Evolutionary conservation across 2,329 filamentous ascomycete species (phyloP).

Genomic region (Penicillium sp.): DNA sequence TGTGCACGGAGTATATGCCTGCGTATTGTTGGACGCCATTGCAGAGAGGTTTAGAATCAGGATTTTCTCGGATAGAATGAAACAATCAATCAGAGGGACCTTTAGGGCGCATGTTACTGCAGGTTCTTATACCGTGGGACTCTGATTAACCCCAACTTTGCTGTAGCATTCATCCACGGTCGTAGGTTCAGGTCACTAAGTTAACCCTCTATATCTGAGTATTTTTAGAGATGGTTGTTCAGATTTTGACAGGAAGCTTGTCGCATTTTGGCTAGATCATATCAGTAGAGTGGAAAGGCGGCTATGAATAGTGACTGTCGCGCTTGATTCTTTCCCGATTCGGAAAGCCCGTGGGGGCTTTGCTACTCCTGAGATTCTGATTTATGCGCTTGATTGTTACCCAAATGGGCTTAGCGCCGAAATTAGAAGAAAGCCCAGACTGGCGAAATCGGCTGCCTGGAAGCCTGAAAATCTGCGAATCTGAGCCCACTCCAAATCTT

Average conservation of each 20-base stretch:
- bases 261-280: neutral
- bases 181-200: neutral
- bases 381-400: neutral
- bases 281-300: neutral
- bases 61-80: neutral
- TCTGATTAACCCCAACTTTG: no score
- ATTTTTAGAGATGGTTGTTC: no score
- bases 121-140: neutral
- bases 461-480: neutral
- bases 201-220: neutral
- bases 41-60: neutral
- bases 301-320: neutral
- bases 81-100: no score
- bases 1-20: neutral
- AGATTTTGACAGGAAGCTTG: no score
- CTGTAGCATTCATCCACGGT: neutral
- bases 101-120: no score
- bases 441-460: neutral
- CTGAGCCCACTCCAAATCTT: neutral
- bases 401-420: neutral
- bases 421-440: neutral
- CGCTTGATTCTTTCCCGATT: neutral
- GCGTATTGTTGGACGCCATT: neutral
- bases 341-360: no score
- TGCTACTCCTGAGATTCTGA: no score